phyloP scores from a whole-genome alignment of 441 rosid genomes.

The Erysimum cheiri region DNA sequence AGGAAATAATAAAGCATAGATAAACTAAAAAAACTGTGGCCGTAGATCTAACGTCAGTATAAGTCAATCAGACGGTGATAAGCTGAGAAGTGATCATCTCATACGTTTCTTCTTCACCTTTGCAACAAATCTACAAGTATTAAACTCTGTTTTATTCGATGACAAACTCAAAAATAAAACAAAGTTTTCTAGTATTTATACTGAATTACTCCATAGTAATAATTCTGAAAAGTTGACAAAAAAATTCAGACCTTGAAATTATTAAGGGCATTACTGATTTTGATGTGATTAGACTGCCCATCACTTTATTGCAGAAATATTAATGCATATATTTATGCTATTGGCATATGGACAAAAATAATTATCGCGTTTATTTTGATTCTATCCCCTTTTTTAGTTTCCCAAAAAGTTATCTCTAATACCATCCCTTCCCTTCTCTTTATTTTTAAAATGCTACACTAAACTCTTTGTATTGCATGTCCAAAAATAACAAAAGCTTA shows the following conservation, averaged over 20 bases:
- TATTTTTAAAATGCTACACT: not conserved
- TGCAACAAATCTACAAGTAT: not conserved
- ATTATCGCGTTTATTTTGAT: constrained; percentile 39
- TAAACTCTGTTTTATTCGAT: constrained; percentile 8
- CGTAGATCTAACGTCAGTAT: constrained; percentile 25
- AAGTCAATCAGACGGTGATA: constrained; percentile 18
- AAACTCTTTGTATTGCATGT: constrained; percentile 15
- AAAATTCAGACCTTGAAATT: constrained; percentile 39
- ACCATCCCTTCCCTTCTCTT: constrained; percentile 20
- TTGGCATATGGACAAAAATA: constrained; percentile 45
- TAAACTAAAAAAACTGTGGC: not conserved
- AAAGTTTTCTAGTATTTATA: not conserved
- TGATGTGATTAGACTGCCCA: constrained; percentile 62
- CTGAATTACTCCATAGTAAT: constrained; percentile 1
- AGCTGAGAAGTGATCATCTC: constrained; percentile 17
- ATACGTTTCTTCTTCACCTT: constrained; percentile 18
- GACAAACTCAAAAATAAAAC: constrained; percentile 3
- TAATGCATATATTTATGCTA: constrained; percentile 33
- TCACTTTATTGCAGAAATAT: constrained; percentile 51
- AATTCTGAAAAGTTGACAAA: constrained; percentile 39
- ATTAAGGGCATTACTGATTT: constrained; percentile 56
- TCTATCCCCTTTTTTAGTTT: constrained; percentile 42
- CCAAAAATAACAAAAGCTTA: not conserved
- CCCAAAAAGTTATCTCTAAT: constrained; percentile 43
- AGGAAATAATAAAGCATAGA: not conserved